Base-by-base conservation (phyloP, 1,284 basidiomycete genomes). In the Athelia psychrophila region DNA sequence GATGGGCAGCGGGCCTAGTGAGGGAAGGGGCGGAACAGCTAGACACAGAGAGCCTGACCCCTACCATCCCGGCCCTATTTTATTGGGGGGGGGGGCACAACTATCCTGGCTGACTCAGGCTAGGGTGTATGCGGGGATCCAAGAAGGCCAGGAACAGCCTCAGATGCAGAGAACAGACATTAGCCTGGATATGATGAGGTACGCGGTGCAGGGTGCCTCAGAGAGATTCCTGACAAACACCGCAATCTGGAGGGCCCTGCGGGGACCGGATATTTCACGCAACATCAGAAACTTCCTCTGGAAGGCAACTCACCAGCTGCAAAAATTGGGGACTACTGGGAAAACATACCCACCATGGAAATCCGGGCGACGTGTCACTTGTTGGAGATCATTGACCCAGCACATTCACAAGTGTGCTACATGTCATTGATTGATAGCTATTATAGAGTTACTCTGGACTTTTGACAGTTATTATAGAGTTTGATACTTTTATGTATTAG, bases 71-170 rank as follows among this genome's bases (percentile, higher is more conserved):
- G n/a, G n/a, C n/a, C n/a, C n/a, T n/a, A n/a, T 51, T 58, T 16
- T n/a, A 48, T 3, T 23, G 59, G 2, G 15, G 54, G 6, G n/a
- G n/a, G 65, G 66, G 3, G 63, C 63, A 2, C 58, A 58, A 38
- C 58, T 69, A 1, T 12, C 35, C 4, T 10, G 12, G 3, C 15
- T 57, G 0, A 55, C 58, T 1, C 63, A 61, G 47, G 45, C 53
- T 4, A n/a, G 57, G 1, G 58, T 58, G 10, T 65, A 64, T 52
- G 16, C 40, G 13, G 57, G 48, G 6, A 58, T 62, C 20, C 8
- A 49, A 35, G 35, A 20, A 44, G 24, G 22, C 13, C 13, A 18
- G 15, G 36, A 23, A 19, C 9, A 19, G n/a, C 40, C n/a, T 25
- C 16, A 3, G 25, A 35, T 52, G 8, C 45, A 50, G 16, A 10